phyloP scores from a whole-genome alignment of 371 early-diverging fungal genomes.

The Chytridium lagenaria region DNA sequence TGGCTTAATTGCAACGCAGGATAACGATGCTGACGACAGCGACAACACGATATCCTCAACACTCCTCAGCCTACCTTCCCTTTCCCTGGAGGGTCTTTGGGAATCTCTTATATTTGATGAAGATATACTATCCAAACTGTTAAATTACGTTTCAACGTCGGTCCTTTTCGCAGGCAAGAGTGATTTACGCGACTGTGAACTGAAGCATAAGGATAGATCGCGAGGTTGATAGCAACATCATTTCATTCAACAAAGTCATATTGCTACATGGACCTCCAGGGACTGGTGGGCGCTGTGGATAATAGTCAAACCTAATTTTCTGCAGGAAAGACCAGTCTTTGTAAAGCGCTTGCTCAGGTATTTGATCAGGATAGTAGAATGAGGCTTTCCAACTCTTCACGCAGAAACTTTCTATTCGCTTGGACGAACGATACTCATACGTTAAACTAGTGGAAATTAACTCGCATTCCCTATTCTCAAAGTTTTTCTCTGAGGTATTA shows the following conservation, averaged over 20 bases:
- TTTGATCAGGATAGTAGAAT: too few relatives aligned
- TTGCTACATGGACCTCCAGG: constrained; percentile 72
- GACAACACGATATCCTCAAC: constrained; percentile 27
- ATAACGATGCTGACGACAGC: constrained; percentile 26
- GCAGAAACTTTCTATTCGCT: constrained; percentile 66
- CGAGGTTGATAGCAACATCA: constrained; percentile 58
- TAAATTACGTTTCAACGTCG: constrained; percentile 63
- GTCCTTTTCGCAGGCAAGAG: constrained; percentile 56
- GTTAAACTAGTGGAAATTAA: constrained; percentile 71
- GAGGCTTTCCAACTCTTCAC: too few relatives aligned
- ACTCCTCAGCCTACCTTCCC: constrained; percentile 38
- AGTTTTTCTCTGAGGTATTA: constrained; percentile 62
- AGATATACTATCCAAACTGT: constrained; percentile 48
- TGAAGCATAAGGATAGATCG: constrained; percentile 34
- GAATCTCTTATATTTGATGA: constrained; percentile 61
- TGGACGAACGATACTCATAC: constrained; percentile 53
- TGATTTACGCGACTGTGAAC: background rate
- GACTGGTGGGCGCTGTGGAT: constrained; percentile 20
- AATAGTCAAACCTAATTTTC: background rate
- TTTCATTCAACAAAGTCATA: constrained; percentile 62
- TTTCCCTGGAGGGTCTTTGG: constrained; percentile 61
- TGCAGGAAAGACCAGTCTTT: constrained; percentile 72
- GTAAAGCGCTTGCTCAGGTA: constrained; percentile 65
- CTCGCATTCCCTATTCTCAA: constrained; percentile 69
- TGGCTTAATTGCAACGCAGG: constrained; percentile 8